Conservation (phyloP, 768 basidiomycete genomes). For the Trametes cubensis region DNA sequence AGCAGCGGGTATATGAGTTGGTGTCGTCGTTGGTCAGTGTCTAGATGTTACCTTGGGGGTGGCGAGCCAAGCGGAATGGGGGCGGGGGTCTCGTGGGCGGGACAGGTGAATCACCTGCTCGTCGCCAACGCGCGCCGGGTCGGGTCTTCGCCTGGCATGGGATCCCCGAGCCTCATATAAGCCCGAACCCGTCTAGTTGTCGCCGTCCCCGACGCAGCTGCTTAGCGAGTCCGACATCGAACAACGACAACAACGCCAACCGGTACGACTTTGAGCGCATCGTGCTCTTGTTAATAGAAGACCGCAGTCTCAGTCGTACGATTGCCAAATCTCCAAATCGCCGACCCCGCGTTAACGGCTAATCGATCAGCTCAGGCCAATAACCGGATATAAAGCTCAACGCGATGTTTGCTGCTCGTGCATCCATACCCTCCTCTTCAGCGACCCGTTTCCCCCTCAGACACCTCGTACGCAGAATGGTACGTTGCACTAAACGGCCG, state of each 20-base stretch:
- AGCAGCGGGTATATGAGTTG: not conserved
- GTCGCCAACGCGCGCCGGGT: conserved; percentile 1
- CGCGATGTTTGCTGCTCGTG: conserved; percentile 27
- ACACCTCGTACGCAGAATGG: conserved; percentile 33
- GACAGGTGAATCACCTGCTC: conserved; percentile 17
- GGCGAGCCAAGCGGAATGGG: not conserved
- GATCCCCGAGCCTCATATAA: conserved; percentile 21
- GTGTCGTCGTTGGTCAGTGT: not conserved
- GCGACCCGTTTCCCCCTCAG: conserved; percentile 40
- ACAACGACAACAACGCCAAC: conserved; percentile 8
- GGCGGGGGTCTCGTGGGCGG: conserved; percentile 16
- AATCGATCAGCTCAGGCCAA: conserved; percentile 24
- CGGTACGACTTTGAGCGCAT: conserved; percentile 15
- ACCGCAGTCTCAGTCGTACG: conserved; percentile 26
- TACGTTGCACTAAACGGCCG: conserved; percentile 22
- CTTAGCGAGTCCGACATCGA: not conserved
- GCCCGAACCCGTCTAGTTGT: conserved; percentile 3
- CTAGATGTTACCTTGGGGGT: not conserved
- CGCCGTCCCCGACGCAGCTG: conserved; percentile 1
- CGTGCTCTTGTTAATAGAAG: not conserved
- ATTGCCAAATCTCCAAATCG: conserved; percentile 21
- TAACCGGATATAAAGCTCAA: conserved; percentile 26
- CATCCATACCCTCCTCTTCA: conserved; percentile 37
- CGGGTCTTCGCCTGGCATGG: conserved; percentile 3
- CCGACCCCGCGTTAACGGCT: conserved; percentile 23